Evolutionary conservation across 257 asterid genomes (phyloP).

Genomic region (Solanum sitiens): DNA sequence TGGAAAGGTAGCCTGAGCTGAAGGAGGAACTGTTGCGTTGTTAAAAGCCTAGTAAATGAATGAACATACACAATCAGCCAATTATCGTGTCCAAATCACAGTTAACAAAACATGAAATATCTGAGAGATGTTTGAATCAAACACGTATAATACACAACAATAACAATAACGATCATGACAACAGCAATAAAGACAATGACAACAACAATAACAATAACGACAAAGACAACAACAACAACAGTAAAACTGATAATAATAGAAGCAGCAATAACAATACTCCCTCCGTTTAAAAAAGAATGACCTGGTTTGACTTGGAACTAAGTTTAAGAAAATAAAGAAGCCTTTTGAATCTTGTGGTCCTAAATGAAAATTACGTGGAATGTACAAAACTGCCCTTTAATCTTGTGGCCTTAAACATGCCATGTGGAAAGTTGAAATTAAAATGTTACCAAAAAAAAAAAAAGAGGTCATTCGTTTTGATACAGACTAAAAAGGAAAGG

Average conservation of each 20-base stretch:
- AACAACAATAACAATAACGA: too few species aligned
- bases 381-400: too few species aligned
- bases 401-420: too few species aligned
- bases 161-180: neutral
- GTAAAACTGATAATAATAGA: neutral
- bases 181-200: neutral
- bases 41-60: slow-evolving; percentile 45
- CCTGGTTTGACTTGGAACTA: too few species aligned
- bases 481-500: too few species aligned
- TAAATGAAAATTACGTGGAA: too few species aligned
- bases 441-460: too few species aligned
- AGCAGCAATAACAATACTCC: neutral
- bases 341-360: too few species aligned
- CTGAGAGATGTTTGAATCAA: neutral
- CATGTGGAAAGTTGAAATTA: too few species aligned
- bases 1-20: slow-evolving; percentile 89
- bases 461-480: too few species aligned
- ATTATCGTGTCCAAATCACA: neutral
- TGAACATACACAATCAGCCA: neutral
- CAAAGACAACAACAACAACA: neutral
- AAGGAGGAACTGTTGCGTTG: slow-evolving; percentile 87
- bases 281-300: too few species aligned
- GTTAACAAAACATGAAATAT: neutral
- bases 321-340: too few species aligned
- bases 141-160: neutral